Evolutionary conservation across 805 yeast genomes (phyloP), one percentile per base, ranked within the genome.

Genomic region (Starmerella cellae): DNA sequence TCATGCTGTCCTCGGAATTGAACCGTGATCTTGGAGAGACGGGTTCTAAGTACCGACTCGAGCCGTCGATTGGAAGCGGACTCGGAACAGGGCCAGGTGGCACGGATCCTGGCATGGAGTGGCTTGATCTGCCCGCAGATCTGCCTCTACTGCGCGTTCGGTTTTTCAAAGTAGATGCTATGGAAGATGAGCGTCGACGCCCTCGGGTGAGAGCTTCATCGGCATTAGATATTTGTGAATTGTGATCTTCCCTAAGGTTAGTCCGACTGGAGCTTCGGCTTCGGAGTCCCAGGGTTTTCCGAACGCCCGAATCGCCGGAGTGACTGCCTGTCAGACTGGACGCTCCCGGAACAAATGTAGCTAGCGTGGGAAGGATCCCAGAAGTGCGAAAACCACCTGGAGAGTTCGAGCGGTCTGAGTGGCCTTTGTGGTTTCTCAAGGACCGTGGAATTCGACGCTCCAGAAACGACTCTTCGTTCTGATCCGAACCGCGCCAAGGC

Each of bases 111-210:
- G 8, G 6, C 8, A 28, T 18, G 20, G 13, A 21, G 14, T 17
- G 27, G 11, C 16, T 37, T 18, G 34, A 10, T 14, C 18, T 5
- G 22, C 26, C 24, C 20, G 26, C 34, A 14, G 34, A 29, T 10
- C 24, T 11, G 21, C 34, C 34, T 14, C 34, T 5, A 13, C 21
- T 18, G 8, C 13, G 16, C 14, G 17, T 5, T 16, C 18, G 10
- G 21, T 17, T 28, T 16, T 5, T 22, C 35, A 21, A 18, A 9
- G 36, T 35, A 3, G 37, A 35, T n/a, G 39, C 30, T 9, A 31
- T 16, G 10, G 44, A 41, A 16, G 38, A 22, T 14, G 44, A 41
- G 13, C 44, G 24, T 13, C 44, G 31, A 10, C 44, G 36, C 5
- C 36, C 36, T 26, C 36, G 9, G 10, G 8, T 5, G 28, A 9